These are phyloP conservation scores for Pseudopyricularia cyperi DNA, from an alignment of 2,329 filamentous ascomycete species.

Conservation along the genomic window DNA sequence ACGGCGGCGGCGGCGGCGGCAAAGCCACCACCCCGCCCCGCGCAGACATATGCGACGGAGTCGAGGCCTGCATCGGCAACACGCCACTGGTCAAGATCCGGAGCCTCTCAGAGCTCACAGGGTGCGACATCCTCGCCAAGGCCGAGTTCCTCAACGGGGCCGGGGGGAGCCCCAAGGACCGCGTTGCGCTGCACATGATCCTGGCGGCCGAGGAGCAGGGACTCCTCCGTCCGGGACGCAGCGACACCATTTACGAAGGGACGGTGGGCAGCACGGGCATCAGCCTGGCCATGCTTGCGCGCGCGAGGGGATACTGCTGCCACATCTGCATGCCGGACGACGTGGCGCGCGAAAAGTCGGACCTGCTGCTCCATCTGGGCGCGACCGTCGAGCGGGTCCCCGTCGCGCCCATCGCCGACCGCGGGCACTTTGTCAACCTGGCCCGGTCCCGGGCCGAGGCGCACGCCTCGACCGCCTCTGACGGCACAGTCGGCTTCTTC, in stretches of 20 bases:
- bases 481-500: constrained; percentile 72
- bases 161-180: constrained; percentile 86
- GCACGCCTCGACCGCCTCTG: constrained; percentile 45
- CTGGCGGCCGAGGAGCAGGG: constrained; percentile 65
- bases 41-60: constrained; percentile 52
- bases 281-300: constrained; percentile 71
- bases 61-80: constrained; percentile 86
- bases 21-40: constrained; percentile 5
- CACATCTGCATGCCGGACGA: constrained; percentile 98
- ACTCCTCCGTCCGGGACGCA: constrained; percentile 62
- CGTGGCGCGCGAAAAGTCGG: constrained; percentile 76
- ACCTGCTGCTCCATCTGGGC: constrained; percentile 77
- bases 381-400: constrained; percentile 85
- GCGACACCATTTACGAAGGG: constrained; percentile 94
- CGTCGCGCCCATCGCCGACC: constrained; percentile 87
- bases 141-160: constrained; percentile 95
- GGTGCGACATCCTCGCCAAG: constrained; percentile 83
- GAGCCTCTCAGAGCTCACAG: constrained; percentile 77
- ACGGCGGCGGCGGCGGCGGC: constrained; percentile 6
- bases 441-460: constrained; percentile 64
- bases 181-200: constrained; percentile 87
- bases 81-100: constrained; percentile 81
- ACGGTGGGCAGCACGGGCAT: constrained; percentile 96
- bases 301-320: constrained; percentile 78
- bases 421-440: constrained; percentile 87